Evolutionary conservation across 164 flowering plant species (phyloP).

Genomic region (Buxus sempervirens): DNA sequence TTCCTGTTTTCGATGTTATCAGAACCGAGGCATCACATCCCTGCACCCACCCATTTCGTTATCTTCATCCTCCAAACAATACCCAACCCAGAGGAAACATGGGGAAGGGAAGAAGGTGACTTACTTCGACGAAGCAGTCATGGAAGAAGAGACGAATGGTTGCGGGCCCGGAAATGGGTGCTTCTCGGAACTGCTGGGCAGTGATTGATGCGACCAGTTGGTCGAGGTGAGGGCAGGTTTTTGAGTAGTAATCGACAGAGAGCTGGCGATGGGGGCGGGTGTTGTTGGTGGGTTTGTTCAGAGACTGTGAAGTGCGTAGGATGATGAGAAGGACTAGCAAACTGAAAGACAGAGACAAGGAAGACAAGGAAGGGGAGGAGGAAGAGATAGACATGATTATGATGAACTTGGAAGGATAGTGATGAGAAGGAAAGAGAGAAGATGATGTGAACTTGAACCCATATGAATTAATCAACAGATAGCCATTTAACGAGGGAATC

Average conservation of each 20-base stretch:
- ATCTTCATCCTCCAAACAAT: neutral
- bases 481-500: slow-evolving; percentile 19
- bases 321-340: neutral
- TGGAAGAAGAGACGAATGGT: slow-evolving; percentile 98
- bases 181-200: slow-evolving; percentile 48
- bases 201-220: slow-evolving; percentile 65
- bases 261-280: slow-evolving; percentile 32
- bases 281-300: neutral
- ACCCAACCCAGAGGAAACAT: neutral
- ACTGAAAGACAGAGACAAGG: neutral
- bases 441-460: neutral
- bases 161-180: slow-evolving; percentile 73
- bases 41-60: slow-evolving; percentile 24
- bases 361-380: slow-evolving; percentile 1
- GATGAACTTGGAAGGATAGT: slow-evolving; percentile 20
- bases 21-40: slow-evolving; percentile 90
- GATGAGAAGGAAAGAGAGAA: neutral
- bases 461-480: slow-evolving; percentile 9
- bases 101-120: neutral
- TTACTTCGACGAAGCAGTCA: slow-evolving; percentile 91
- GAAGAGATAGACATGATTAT: slow-evolving; percentile 16
- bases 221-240: slow-evolving; percentile 77
- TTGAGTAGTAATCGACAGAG: slow-evolving; percentile 55
- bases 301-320: slow-evolving; percentile 7
- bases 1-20: slow-evolving; percentile 52